A percentile compares a stretch with the other conserved stretches of the same genome.
These are phyloP conservation scores for Trichophyton rubrum DNA, from an alignment of 2,329 filamentous ascomycete genomes.

Conservation along the genomic window DNA sequence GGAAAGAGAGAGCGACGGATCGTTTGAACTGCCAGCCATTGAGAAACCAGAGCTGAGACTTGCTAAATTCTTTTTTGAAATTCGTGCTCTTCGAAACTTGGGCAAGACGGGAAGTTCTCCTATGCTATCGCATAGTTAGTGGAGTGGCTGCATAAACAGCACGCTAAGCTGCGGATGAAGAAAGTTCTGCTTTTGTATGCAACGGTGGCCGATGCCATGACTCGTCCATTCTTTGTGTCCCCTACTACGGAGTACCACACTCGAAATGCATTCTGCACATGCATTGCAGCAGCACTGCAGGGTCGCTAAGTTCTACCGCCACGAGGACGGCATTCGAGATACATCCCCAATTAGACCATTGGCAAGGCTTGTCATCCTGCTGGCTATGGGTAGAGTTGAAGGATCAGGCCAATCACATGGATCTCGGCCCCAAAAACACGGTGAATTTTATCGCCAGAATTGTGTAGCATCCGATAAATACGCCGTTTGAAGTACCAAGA, in stretches of 20 bases:
- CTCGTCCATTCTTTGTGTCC: neutral
- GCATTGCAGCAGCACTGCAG: neutral
- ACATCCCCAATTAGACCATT: neutral
- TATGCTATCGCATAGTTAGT: conserved; percentile 34
- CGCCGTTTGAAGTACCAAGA: neutral
- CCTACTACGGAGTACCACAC: neutral
- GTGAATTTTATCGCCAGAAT: neutral
- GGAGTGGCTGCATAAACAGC: conserved; percentile 42
- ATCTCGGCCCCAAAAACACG: neutral
- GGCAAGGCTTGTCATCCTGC: neutral
- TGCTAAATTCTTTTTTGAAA: conserved; percentile 52
- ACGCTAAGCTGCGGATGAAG: conserved; percentile 47
- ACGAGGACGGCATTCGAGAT: neutral
- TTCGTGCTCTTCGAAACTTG: conserved; percentile 48
- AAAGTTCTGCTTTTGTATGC: conserved; percentile 33
- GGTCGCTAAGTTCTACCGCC: conserved; percentile 3
- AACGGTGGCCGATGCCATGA: neutral
- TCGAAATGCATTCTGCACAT: neutral
- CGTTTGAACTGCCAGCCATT: conserved; percentile 52
- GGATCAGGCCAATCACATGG: conserved; percentile 1
- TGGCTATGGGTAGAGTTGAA: neutral
- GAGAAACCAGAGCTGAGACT: conserved; percentile 45
- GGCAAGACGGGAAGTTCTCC: conserved; percentile 31
- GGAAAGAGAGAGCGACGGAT: conserved; percentile 48
- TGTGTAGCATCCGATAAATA: neutral